Evolutionary conservation across 495 filamentous ascomycete species (phyloP).

Genomic region (Penicillium malachiteum): DNA sequence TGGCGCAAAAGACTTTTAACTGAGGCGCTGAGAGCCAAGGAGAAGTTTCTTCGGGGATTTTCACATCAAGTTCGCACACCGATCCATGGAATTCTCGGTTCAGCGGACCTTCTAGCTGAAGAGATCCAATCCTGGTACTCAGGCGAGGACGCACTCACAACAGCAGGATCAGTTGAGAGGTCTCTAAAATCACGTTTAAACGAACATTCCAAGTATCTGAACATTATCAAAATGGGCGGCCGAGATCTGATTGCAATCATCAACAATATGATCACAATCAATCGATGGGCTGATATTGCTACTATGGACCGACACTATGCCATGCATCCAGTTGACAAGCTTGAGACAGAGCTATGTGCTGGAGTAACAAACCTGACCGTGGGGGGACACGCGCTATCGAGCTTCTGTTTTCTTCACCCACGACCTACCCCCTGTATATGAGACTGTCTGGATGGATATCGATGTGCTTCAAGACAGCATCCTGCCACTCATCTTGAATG

Average conservation of each 20-base stretch:
- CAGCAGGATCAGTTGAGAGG: neutral
- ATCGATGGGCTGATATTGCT: slow-evolving; percentile 20
- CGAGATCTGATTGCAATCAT: slow-evolving; percentile 14
- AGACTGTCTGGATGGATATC: slow-evolving; percentile 9
- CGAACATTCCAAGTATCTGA: slow-evolving; percentile 11
- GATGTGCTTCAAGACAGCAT: slow-evolving; percentile 14
- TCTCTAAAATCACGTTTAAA: neutral
- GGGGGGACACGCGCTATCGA: slow-evolving; percentile 13
- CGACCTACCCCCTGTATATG: neutral
- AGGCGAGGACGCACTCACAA: neutral
- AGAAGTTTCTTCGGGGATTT: slow-evolving; percentile 20
- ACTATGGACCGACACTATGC: slow-evolving; percentile 9
- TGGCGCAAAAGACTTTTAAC: slow-evolving; percentile 11
- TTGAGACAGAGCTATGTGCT: slow-evolving; percentile 8
- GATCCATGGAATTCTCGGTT: slow-evolving; percentile 18
- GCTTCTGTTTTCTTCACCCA: slow-evolving; percentile 11
- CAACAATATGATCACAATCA: slow-evolving; percentile 15
- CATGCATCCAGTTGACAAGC: slow-evolving; percentile 11
- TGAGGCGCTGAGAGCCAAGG: slow-evolving; percentile 18
- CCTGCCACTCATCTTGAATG: slow-evolving; percentile 13
- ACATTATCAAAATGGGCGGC: slow-evolving; percentile 16
- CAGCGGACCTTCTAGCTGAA: slow-evolving; percentile 15
- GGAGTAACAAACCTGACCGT: neutral
- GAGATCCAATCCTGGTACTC: slow-evolving; percentile 4
- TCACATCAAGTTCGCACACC: slow-evolving; percentile 20